Percentiles rank a stretch among this genome's conserved stretches.
Conservation (phyloP, 176 grass and related monocot genomes). For the Ensete glaucum region DNA sequence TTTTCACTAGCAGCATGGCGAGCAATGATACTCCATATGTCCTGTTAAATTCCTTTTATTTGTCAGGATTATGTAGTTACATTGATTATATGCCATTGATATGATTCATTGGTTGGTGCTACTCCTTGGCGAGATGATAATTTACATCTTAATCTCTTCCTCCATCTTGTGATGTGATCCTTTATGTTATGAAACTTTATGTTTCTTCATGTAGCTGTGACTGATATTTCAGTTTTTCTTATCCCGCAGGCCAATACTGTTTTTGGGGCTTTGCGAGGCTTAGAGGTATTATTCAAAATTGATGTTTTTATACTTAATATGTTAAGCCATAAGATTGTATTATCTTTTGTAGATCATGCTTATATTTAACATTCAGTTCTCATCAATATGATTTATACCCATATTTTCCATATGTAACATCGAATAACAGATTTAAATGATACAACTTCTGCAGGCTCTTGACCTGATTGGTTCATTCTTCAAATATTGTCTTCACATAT, state of each 20-base stretch:
- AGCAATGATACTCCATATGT: neutral
- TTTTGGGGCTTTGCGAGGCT: conserved; percentile 75
- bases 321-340: neutral
- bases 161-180: neutral
- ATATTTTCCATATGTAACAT: neutral
- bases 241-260: conserved; percentile 73
- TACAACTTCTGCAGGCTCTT: neutral
- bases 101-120: neutral
- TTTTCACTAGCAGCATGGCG: neutral
- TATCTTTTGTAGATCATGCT: neutral
- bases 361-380: neutral
- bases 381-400: neutral
- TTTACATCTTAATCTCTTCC: neutral
- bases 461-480: too few relatives aligned
- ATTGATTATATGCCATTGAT: neutral
- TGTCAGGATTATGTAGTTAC: neutral
- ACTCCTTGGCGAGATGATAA: neutral
- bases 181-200: neutral
- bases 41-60: neutral
- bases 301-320: neutral
- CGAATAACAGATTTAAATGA: neutral
- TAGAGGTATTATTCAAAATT: conserved; percentile 52
- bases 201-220: neutral
- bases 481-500: too few relatives aligned
- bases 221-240: neutral